Base-by-base conservation (phyloP, 768 basidiomycete genomes). In the Lentinula boryana region DNA sequence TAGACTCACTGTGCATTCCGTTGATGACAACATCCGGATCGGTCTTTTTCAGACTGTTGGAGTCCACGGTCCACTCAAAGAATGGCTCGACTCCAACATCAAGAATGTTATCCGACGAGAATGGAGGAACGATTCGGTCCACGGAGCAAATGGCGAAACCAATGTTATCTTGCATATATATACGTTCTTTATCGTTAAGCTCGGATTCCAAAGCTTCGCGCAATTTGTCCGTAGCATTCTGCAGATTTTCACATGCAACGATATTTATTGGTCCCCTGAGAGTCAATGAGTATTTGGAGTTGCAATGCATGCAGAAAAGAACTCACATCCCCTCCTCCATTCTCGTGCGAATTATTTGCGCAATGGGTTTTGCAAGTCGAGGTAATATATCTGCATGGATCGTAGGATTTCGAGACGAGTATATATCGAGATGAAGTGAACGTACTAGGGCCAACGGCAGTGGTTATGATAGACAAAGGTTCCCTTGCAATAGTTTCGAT, bases 111-210 rank as follows among this genome's bases (percentile, higher is more conserved):
- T 66, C 63, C 49, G 63, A 56, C 15, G 60, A 33, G 58, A 66
- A 70, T 1, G 68, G 65, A 58, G 69, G 67, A 12, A 67, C 65
- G 67, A 78, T 78, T 60, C 76, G 72, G 65, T 78, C 76, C 56
- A 78, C 74, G 35, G 74, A 69, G 65, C 76, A 78, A 65, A 76
- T 74, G 7, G 76, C 74, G 63, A 76, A 78, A 50, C 76, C 76
- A 54, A 78, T 65, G 58, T 75, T 56, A 50, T 66, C 51, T 10
- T 62, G 62, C 7, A 71, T 66, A 64, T 70, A 75, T 1, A 62
- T 60, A 16, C 61, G 65, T 54, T 74, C 74, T 3, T 68, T 70
- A 5, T 63, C 63, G 12, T 60, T 64, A 38, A 76, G 69, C 41
- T 69, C 62, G n/a, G 62, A 61, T 59, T 62, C 62, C 58, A 76